Evolutionary conservation across 2,329 filamentous ascomycete species (phyloP), one percentile per base, ranked within the genome.

Genomic region (Xylariaceae sp.): DNA sequence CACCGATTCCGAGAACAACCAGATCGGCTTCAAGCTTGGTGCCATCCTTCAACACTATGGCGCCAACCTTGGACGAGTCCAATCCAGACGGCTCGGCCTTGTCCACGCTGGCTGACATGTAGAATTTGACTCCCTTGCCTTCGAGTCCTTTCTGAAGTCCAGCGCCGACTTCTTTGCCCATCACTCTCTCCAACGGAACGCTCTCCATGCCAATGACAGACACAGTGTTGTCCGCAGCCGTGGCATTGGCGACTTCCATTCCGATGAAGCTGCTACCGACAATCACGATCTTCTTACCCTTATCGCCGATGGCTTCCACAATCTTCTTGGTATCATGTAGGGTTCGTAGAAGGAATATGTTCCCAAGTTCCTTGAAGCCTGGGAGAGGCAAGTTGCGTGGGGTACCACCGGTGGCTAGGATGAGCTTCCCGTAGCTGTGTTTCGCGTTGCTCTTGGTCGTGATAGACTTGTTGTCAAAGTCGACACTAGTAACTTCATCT

Each of bases 251-350:
- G n/a, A 94, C 80, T 67, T 98, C 93, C 87, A 98, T 94, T 33
- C 93, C 93, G 61, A 98, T 98, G 67, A 98, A 98, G 1, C 89
- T 95, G 48, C 86, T 92, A 33, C 93, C 93, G 43, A 98, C 76
- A 12, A 98, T 76, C 37, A 95, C 89, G 55, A 98, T 82, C 67
- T 95, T 96, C 76, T 95, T 96, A 48, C 82, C 82, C 62, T 87
- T 85, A 35, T 88, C 80, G 22, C 89, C 89, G 37, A 95, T 86
- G 6, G 89, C 88, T 1, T 73, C 76, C 21, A 89, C 75, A 54
- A 98, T 96, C 47, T 75, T 76, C 64, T 91, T 81, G 1, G 84
- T 80, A 61, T 97, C 84, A 34, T 83, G 76, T n/a, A 94, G 74
- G 10, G 75, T 83, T 43, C 93, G 82, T 10, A 98, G 76, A 1